Evolutionary conservation across 495 filamentous ascomycete species (phyloP).

Genomic region (Poronia punctata): DNA sequence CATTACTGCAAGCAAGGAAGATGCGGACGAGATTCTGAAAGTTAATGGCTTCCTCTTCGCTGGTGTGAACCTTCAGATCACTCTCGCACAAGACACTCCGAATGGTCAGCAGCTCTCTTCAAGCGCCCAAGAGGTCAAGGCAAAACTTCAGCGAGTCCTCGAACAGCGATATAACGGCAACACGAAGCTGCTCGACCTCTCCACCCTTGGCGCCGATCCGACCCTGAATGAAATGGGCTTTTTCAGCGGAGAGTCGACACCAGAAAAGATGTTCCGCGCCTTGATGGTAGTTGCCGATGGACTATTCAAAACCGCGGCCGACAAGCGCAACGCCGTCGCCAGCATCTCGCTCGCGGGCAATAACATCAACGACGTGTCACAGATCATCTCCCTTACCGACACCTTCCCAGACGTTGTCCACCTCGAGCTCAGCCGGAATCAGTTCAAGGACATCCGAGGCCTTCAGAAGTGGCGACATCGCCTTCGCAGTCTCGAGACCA

Average conservation of each 20-base stretch:
- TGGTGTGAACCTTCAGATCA: slow-evolving; percentile 50
- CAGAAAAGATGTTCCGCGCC: slow-evolving; percentile 82
- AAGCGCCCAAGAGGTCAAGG: slow-evolving; percentile 37
- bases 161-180: slow-evolving; percentile 60
- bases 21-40: slow-evolving; percentile 52
- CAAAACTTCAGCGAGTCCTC: slow-evolving; percentile 50
- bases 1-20: slow-evolving; percentile 57
- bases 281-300: slow-evolving; percentile 74
- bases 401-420: slow-evolving; percentile 78
- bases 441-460: slow-evolving; percentile 59
- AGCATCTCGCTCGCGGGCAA: slow-evolving; percentile 76
- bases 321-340: slow-evolving; percentile 64
- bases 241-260: slow-evolving; percentile 61
- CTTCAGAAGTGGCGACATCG: slow-evolving; percentile 69
- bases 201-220: slow-evolving; percentile 60
- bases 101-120: slow-evolving; percentile 26
- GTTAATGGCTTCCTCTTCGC: slow-evolving; percentile 61
- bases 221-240: slow-evolving; percentile 64
- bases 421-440: slow-evolving; percentile 76
- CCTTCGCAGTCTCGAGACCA: slow-evolving; percentile 68
- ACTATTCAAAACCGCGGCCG: slow-evolving; percentile 56
- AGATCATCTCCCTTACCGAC: slow-evolving; percentile 63
- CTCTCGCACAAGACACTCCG: slow-evolving; percentile 26
- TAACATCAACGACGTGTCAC: slow-evolving; percentile 57
- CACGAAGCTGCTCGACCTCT: slow-evolving; percentile 72